Conservation (phyloP, 1,284 basidiomycete species). For the Rhodotorula sp. region DNA sequence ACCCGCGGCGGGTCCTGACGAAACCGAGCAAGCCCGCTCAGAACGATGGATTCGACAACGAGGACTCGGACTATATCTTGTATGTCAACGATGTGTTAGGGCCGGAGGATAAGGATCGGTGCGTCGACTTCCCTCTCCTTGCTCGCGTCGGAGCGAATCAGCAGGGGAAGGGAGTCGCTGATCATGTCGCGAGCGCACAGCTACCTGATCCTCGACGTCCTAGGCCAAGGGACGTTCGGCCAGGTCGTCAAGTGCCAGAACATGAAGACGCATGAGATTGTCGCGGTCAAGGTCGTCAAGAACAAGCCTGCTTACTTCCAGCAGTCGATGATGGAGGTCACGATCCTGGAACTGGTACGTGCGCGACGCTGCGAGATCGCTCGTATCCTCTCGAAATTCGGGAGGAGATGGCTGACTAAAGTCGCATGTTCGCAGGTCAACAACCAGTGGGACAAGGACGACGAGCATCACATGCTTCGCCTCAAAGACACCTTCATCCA, state of each 20-base stretch:
- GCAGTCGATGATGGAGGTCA: constrained; percentile 99
- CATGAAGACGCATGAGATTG: constrained; percentile 97
- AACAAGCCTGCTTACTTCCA: constrained; percentile 99
- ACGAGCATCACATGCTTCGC: constrained; percentile 94
- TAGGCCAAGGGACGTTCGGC: constrained; percentile 97
- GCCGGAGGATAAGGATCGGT: constrained; percentile 78
- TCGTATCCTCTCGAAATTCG: neutral
- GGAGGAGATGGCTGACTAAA: neutral
- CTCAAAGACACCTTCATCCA: constrained; percentile 96
- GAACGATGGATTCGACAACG: constrained; percentile 94
- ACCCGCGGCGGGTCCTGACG: constrained; percentile 87
- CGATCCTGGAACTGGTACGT: constrained; percentile 87
- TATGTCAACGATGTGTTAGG: constrained; percentile 96
- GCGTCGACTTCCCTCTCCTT: constrained; percentile 48
- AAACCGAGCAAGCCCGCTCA: constrained; percentile 91
- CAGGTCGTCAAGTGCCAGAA: constrained; percentile 99
- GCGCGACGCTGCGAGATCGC: too few species aligned
- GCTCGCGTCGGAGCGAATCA: neutral
- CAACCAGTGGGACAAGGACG: constrained; percentile 83
- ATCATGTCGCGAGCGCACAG: constrained; percentile 52
- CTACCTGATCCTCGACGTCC: constrained; percentile 94
- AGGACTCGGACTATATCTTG: constrained; percentile 94
- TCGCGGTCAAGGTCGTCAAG: constrained; percentile 98
- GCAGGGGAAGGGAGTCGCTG: neutral
- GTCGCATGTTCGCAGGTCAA: constrained; percentile 64